A percentile compares a stretch with the other conserved stretches of the same genome.
Evolutionary conservation across 2,329 filamentous ascomycete genomes (phyloP).

Genomic region (Calonectria honghensis): DNA sequence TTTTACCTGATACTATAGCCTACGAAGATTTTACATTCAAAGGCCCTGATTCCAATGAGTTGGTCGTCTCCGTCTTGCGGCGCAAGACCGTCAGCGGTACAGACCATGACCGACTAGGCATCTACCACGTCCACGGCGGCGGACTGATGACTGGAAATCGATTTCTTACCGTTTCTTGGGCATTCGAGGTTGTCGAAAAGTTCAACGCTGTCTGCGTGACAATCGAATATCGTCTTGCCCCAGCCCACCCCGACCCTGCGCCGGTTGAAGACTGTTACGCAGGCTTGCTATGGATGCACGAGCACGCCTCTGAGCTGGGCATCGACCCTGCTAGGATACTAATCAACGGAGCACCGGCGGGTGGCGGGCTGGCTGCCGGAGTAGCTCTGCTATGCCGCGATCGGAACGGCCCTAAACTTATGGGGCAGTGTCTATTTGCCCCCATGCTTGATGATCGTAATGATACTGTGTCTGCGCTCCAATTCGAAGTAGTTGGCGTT

Average conservation of each 20-base stretch:
- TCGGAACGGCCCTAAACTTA: conserved; percentile 15
- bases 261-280: conserved; percentile 41
- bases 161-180: neutral
- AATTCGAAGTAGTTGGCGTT: neutral
- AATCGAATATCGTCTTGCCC: conserved; percentile 40
- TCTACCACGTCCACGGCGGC: conserved; percentile 9
- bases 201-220: neutral
- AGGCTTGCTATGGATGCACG: conserved; percentile 30
- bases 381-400: conserved; percentile 38
- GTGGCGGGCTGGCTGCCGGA: conserved; percentile 39
- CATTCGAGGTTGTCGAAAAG: neutral
- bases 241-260: conserved; percentile 40
- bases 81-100: neutral
- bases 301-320: conserved; percentile 27
- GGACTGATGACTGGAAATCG: conserved; percentile 1
- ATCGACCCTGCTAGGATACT: conserved; percentile 39
- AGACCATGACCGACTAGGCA: neutral
- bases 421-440: conserved; percentile 39
- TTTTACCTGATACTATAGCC: neutral
- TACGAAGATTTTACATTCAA: conserved; percentile 5
- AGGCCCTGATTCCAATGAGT: conserved; percentile 5
- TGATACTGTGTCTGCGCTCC: neutral
- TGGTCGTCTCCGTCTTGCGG: neutral
- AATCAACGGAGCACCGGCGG: conserved; percentile 42
- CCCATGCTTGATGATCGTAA: conserved; percentile 46